phyloP scores from a whole-genome alignment of 139 green algal species.

The Closterium sp. region DNA sequence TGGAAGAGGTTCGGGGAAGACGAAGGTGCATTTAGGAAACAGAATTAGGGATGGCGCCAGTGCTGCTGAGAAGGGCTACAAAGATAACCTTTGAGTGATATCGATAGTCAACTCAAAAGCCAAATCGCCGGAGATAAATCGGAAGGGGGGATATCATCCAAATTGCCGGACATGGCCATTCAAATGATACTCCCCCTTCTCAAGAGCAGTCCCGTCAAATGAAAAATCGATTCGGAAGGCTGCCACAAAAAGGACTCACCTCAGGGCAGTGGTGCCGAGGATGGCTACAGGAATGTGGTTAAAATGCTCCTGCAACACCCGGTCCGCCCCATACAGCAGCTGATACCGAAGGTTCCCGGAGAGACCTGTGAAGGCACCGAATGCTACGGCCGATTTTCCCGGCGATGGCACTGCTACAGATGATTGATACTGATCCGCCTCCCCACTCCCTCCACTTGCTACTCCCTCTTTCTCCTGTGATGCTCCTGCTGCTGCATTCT shows the following conservation, averaged over 20 bases:
- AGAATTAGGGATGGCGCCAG: no score
- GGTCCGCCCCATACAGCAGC: conserved; percentile 83
- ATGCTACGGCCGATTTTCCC: conserved; percentile 58
- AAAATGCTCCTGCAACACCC: conserved; percentile 73
- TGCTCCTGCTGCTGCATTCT: neutral
- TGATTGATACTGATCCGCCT: neutral
- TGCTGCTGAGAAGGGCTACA: no score
- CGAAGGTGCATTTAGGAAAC: neutral
- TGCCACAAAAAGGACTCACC: neutral
- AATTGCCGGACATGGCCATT: no score
- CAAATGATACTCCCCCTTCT: no score
- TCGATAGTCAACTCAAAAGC: no score
- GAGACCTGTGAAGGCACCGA: conserved; percentile 77
- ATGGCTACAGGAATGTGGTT: conserved; percentile 36
- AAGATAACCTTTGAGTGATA: no score
- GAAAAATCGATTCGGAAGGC: neutral
- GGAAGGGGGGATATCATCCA: no score
- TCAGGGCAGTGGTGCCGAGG: conserved; percentile 15
- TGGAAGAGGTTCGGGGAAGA: neutral
- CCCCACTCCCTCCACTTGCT: neutral
- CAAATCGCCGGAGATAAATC: no score
- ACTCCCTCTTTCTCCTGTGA: neutral
- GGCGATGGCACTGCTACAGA: neutral
- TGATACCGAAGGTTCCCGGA: conserved; percentile 89
- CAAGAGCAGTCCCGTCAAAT: no score